A percentile compares a stretch with the other conserved stretches of the same genome.
Evolutionary conservation across 345 rosid species (phyloP).

Genomic region (Corchorus olitorius): DNA sequence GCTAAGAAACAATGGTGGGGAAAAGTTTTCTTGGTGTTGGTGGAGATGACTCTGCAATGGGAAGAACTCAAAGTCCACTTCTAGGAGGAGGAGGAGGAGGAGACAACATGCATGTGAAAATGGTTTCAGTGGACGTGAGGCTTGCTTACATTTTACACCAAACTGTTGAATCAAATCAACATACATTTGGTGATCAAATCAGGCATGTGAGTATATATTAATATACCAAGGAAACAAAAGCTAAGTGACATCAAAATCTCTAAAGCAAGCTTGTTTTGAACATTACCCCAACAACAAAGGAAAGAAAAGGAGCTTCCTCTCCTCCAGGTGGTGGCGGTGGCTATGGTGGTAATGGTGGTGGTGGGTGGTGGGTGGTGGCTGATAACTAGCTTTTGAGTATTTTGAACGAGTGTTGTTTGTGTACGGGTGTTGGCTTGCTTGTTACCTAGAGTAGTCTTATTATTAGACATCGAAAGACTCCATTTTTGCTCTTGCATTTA

Average conservation of each 20-base stretch:
- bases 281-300: conserved; percentile 2
- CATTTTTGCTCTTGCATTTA: conserved; percentile 12
- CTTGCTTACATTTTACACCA: conserved; percentile 57
- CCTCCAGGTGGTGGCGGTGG: conserved; percentile 10
- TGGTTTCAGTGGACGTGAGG: conserved; percentile 18
- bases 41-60: conserved; percentile 11
- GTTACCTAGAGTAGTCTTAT: conserved; percentile 27
- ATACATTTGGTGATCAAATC: conserved; percentile 24
- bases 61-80: conserved; percentile 30
- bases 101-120: conserved; percentile 59
- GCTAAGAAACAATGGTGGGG: neutral
- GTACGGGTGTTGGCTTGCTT: conserved; percentile 23
- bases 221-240: conserved; percentile 23
- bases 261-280: conserved; percentile 18
- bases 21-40: conserved; percentile 6
- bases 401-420: conserved; percentile 5
- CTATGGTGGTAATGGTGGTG: conserved; percentile 1
- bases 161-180: conserved; percentile 36
- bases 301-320: neutral
- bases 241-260: conserved; percentile 27
- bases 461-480: conserved; percentile 15
- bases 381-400: conserved; percentile 25
- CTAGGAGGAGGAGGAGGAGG: conserved; percentile 30
- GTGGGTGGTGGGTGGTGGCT: conserved; percentile 26
- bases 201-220: conserved; percentile 54